phyloP scores from a whole-genome alignment of 2,329 filamentous ascomycete species.

The Ceratocystis alfenasii region DNA sequence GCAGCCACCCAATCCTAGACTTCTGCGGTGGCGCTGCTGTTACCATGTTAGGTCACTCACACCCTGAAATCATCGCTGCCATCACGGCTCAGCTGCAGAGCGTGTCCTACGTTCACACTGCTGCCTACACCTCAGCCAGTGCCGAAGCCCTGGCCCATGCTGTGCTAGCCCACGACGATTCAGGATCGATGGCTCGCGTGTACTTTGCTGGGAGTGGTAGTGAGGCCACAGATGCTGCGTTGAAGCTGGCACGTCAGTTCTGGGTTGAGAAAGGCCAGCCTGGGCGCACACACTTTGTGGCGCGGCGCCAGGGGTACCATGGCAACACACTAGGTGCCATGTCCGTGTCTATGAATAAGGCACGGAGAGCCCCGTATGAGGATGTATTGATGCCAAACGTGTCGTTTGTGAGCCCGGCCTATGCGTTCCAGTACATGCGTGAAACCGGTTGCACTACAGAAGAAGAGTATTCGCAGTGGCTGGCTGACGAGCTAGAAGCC shows the following conservation, averaged over 20 bases:
- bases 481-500: constrained; percentile 36
- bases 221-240: constrained; percentile 35
- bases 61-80: constrained; percentile 43
- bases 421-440: constrained; percentile 24
- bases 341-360: constrained; percentile 29
- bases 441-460: constrained; percentile 29
- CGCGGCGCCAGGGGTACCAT: constrained; percentile 37
- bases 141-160: constrained; percentile 28
- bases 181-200: constrained; percentile 25
- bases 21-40: constrained; percentile 57
- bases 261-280: constrained; percentile 31
- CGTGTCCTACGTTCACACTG: constrained; percentile 27
- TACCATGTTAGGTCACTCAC: constrained; percentile 50
- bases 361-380: constrained; percentile 27
- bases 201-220: constrained; percentile 21
- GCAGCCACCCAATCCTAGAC: constrained; percentile 41
- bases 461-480: constrained; percentile 31
- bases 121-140: constrained; percentile 25
- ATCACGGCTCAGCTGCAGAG: constrained; percentile 42
- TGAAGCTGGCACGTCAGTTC: constrained; percentile 41
- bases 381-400: constrained; percentile 25
- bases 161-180: constrained; percentile 25
- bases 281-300: constrained; percentile 34
- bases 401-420: constrained; percentile 8
- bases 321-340: constrained; percentile 40